These are phyloP conservation scores for Xylariaceae sp. DNA, from an alignment of 2,329 filamentous ascomycete genomes.

Conservation along the genomic window DNA sequence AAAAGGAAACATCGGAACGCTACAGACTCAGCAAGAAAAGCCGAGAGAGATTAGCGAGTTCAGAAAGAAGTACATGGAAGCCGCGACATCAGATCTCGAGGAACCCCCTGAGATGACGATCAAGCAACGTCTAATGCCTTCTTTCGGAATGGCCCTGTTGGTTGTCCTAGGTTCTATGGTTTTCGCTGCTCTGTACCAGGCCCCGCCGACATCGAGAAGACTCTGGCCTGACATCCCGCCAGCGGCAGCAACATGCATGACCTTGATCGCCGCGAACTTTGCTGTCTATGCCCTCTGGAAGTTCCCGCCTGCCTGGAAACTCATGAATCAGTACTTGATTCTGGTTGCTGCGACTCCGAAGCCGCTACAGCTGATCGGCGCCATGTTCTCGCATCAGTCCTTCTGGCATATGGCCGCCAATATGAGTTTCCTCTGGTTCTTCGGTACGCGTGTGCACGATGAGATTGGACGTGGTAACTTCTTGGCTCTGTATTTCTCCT, in stretches of 20 bases:
- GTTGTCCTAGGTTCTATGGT: slow-evolving; percentile 41
- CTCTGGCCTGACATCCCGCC: slow-evolving; percentile 58
- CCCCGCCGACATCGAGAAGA: slow-evolving; percentile 43
- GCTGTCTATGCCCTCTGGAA: slow-evolving; percentile 56
- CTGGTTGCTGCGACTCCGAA: slow-evolving; percentile 60
- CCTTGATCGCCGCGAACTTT: slow-evolving; percentile 56
- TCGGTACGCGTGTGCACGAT: slow-evolving; percentile 63
- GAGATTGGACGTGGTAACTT: slow-evolving; percentile 65
- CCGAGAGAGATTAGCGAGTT: slow-evolving; percentile 36
- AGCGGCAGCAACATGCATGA: slow-evolving; percentile 58
- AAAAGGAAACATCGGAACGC: slow-evolving; percentile 36
- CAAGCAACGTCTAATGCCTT: slow-evolving; percentile 54
- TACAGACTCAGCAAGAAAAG: slow-evolving; percentile 36
- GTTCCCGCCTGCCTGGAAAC: slow-evolving; percentile 57
- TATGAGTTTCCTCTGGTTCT: slow-evolving; percentile 59
- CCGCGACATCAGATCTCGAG: slow-evolving; percentile 46
- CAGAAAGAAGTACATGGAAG: slow-evolving; percentile 39
- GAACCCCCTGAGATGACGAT: slow-evolving; percentile 46
- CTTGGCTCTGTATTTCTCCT: slow-evolving; percentile 59
- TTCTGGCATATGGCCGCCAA: slow-evolving; percentile 58
- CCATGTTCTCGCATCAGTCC: slow-evolving; percentile 64
- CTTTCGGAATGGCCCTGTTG: slow-evolving; percentile 43
- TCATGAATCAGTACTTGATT: slow-evolving; percentile 65
- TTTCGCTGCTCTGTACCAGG: slow-evolving; percentile 47
- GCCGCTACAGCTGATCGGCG: slow-evolving; percentile 56